Percentiles rank a stretch among this genome's conserved stretches.
phyloP scores from a whole-genome alignment of 2,329 filamentous ascomycete genomes.

The Tolypocladium inflatum region DNA sequence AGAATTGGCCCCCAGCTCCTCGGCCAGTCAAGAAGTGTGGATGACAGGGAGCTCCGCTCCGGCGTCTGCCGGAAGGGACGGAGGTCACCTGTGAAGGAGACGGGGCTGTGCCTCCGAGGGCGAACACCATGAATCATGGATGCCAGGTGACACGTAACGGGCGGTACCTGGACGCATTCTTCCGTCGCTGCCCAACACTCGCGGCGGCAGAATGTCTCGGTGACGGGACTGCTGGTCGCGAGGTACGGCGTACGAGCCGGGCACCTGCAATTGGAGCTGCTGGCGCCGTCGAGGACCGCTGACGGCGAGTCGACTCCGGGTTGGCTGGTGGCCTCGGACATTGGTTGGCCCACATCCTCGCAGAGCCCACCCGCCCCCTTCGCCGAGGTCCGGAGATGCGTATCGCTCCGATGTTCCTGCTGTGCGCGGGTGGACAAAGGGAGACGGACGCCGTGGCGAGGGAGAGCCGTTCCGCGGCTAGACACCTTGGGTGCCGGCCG shows the following conservation, averaged over 20 bases:
- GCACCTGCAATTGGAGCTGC: background rate
- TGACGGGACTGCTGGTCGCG: background rate
- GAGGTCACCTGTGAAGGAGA: background rate
- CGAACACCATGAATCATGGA: background rate
- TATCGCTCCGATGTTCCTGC: background rate
- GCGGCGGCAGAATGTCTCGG: background rate
- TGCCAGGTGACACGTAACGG: background rate
- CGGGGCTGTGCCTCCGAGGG: background rate
- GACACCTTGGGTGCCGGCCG: background rate
- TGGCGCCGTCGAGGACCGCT: background rate
- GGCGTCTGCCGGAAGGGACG: background rate
- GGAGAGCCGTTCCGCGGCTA: background rate
- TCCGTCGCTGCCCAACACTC: background rate
- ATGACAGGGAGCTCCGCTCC: background rate
- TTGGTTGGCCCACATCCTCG: background rate
- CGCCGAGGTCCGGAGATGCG: constrained; percentile 1
- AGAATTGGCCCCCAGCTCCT: background rate
- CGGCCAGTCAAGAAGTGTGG: background rate
- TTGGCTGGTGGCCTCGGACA: background rate
- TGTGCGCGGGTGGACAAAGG: background rate
- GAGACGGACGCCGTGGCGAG: background rate
- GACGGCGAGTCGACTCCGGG: background rate
- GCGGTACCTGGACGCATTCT: background rate
- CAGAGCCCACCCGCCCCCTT: background rate
- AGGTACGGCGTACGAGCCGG: background rate